Base-by-base conservation (phyloP, 2,329 filamentous ascomycete genomes). In the Fusarium lyarnte region DNA sequence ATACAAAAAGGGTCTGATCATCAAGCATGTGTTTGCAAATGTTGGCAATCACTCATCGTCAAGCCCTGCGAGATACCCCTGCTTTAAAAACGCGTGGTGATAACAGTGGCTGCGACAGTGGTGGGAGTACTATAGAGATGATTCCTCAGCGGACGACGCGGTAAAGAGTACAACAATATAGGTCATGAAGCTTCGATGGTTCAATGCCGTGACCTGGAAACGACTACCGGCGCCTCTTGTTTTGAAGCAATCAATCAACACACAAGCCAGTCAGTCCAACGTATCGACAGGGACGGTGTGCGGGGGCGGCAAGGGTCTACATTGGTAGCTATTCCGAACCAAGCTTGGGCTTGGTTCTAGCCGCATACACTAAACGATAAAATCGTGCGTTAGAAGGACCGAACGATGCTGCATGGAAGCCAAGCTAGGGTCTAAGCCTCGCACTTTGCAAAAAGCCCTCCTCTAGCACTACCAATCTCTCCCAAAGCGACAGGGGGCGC, bases 371-470 rank as follows among this genome's bases (percentile, higher is more conserved):
- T 75, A 77, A 70, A 67, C 63, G 62, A 59, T 74, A 65, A 58
- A 75, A 77, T 77, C 75, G 75, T 75, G 75, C 74, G 73, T 77
- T 77, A 77, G 75, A 77, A 77, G 75, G 75, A 77, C 75, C 75
- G 75, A 77, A 70, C 75, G 75, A 77, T 72, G 73, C 65, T 77
- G 72, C 67, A 77, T 77, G 51, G 75, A 77, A 77, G 75, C 66
- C 67, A 58, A 70, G 62, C 64, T 59, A 70, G 66, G 64, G 75
- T 77, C 75, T 77, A 77, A 77, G 75, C 75, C 75, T 77, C 75
- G 57, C 57, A 67, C 73, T 70, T 72, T 67, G 59, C 75, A 77
- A 77, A 77, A 77, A 77, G 75, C 58, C 75, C 75, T 58, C 38
- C 43, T 63, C 45, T 38, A 57, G 42, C 60, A 59, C 52, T 69